Conservation (phyloP, 2,329 filamentous ascomycete species). For the Exophiala phaeomuriformis region DNA sequence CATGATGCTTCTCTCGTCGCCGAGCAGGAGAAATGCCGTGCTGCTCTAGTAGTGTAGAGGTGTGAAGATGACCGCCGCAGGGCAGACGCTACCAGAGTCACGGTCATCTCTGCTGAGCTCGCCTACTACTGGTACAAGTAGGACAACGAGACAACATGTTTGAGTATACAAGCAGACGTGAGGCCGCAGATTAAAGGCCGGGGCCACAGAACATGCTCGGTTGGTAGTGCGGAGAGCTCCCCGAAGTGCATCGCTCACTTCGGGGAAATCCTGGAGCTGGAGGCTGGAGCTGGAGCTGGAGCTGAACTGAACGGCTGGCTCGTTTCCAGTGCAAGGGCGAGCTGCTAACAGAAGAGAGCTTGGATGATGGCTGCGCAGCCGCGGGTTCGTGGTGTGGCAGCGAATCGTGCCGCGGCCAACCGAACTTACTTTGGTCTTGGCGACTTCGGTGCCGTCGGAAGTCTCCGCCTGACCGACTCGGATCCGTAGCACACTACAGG, state of each 20-base stretch:
- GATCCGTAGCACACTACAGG: too few species aligned
- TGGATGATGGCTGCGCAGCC: too few species aligned
- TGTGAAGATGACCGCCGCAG: conserved; percentile 13
- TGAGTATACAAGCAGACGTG: conserved; percentile 6
- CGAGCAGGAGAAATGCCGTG: conserved; percentile 43
- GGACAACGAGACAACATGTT: conserved; percentile 6
- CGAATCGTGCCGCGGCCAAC: background rate
- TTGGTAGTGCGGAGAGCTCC: conserved; percentile 15
- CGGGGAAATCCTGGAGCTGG: conserved; percentile 19
- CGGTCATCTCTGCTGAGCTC: conserved; percentile 26
- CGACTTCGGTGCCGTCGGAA: background rate
- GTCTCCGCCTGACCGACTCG: background rate
- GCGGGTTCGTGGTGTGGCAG: too few species aligned
- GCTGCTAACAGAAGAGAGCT: background rate
- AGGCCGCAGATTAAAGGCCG: conserved; percentile 10
- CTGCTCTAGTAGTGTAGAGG: background rate
- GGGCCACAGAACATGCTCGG: background rate
- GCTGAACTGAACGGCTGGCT: background rate
- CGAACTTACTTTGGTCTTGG: background rate
- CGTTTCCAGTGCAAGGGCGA: background rate
- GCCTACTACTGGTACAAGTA: background rate
- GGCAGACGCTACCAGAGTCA: conserved; percentile 9
- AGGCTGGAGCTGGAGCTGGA: background rate
- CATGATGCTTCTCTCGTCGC: conserved; percentile 43
- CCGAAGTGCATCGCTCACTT: conserved; percentile 19